These are phyloP conservation scores for Candida anglica DNA, from an alignment of 805 yeast species.

Conservation along the genomic window DNA sequence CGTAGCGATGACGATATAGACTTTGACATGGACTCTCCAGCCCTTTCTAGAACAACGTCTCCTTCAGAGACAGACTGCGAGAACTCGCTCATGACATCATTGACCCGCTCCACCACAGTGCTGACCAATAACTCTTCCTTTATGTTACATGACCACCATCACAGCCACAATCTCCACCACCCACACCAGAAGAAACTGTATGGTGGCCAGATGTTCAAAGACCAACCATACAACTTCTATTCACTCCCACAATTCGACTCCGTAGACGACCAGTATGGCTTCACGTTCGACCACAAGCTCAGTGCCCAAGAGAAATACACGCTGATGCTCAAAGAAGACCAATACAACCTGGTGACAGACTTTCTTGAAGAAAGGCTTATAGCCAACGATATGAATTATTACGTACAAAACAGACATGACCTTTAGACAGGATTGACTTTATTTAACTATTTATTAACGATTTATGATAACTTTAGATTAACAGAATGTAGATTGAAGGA, in stretches of 20 bases:
- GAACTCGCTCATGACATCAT: constrained; percentile 33
- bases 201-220: constrained; percentile 7
- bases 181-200: neutral
- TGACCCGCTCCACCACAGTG: constrained; percentile 40
- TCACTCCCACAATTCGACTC: constrained; percentile 28
- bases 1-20: constrained; percentile 1
- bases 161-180: too few species aligned
- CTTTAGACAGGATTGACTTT: neutral
- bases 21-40: constrained; percentile 15
- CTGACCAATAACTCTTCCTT: constrained; percentile 24
- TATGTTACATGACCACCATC: constrained; percentile 3
- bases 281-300: constrained; percentile 13
- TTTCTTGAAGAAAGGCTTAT: constrained; percentile 37
- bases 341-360: constrained; percentile 38
- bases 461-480: neutral
- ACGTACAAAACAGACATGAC: constrained; percentile 10
- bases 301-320: constrained; percentile 13
- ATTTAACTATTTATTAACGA: constrained; percentile 2
- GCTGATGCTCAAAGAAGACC: constrained; percentile 28
- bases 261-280: constrained; percentile 7
- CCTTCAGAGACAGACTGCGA: constrained; percentile 30
- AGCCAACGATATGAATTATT: constrained; percentile 34
- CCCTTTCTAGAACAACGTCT: constrained; percentile 34
- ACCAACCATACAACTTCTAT: constrained; percentile 19
- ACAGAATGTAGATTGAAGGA: neutral